A percentile compares a stretch with the other conserved stretches of the same genome.
Evolutionary conservation across 2,329 filamentous ascomycete genomes (phyloP).

Genomic region (Colletotrichum tabaci): DNA sequence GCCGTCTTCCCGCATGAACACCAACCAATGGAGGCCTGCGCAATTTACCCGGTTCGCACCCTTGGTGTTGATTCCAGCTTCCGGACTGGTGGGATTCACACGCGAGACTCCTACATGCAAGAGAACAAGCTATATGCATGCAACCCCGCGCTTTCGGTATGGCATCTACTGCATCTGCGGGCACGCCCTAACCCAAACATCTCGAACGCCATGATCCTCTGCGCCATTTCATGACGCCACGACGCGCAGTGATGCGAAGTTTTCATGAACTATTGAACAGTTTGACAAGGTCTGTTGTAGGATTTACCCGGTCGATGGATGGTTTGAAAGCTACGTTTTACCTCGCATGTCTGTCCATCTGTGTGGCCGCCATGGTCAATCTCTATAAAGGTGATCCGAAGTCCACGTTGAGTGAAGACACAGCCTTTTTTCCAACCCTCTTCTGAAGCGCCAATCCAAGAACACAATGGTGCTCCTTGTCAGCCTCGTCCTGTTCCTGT

Average conservation of each 20-base stretch:
- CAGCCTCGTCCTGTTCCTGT: not conserved
- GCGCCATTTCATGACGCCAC: not conserved
- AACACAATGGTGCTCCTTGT: not conserved
- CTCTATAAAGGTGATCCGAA: constrained; percentile 2
- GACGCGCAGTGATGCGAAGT: not conserved
- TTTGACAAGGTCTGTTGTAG: not conserved
- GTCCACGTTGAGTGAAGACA: not conserved
- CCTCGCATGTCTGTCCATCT: not conserved
- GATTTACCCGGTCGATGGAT: not conserved
- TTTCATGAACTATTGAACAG: not conserved
- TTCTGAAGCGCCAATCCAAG: not conserved
- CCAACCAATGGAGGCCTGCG: not conserved
- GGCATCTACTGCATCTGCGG: not conserved
- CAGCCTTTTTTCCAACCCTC: not conserved
- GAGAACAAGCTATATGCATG: not conserved
- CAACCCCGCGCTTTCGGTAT: not conserved
- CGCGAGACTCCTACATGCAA: not conserved
- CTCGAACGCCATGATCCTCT: not conserved
- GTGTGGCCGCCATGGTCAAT: not conserved
- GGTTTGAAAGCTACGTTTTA: not conserved
- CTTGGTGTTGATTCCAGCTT: not conserved
- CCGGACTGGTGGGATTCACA: constrained; percentile 5
- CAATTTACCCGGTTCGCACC: constrained; percentile 2
- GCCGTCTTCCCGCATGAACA: constrained; percentile 20
- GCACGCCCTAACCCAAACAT: not conserved